These are phyloP conservation scores for Solanum appendiculatum DNA, from an alignment of 257 asterid genomes.

Conservation along the genomic window DNA sequence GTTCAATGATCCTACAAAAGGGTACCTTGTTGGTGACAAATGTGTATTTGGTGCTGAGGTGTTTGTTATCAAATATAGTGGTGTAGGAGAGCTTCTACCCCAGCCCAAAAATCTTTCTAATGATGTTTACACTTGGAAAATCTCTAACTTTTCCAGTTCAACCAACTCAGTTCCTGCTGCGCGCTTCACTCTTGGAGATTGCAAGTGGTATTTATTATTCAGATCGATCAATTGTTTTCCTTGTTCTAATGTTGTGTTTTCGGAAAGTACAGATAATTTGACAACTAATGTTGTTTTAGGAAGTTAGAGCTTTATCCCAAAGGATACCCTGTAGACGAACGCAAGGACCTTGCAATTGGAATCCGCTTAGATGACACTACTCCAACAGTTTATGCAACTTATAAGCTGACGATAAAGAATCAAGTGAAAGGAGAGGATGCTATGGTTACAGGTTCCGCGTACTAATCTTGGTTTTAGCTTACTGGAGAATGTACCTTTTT, in stretches of 20 bases:
- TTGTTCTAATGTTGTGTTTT: background rate
- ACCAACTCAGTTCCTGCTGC: background rate
- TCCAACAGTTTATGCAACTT: background rate
- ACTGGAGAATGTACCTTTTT: background rate
- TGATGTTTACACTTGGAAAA: background rate
- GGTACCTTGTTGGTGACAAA: background rate
- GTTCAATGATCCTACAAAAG: background rate
- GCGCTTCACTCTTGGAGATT: background rate
- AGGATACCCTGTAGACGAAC: background rate
- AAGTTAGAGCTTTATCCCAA: background rate
- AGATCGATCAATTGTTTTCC: background rate
- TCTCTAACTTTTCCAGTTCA: background rate
- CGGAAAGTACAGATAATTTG: background rate
- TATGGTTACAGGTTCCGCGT: background rate
- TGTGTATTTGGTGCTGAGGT: constrained; percentile 8
- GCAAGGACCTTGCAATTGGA: too few species aligned
- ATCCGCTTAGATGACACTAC: background rate
- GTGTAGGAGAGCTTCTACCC: background rate
- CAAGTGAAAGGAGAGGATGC: background rate
- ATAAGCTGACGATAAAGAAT: background rate
- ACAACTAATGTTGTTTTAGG: background rate
- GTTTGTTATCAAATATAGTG: background rate
- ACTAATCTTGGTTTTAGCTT: background rate
- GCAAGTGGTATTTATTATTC: background rate
- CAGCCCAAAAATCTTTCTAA: too few species aligned